phyloP scores from a whole-genome alignment of 2,329 filamentous ascomycete genomes.

The Coniochaeta sp. region DNA sequence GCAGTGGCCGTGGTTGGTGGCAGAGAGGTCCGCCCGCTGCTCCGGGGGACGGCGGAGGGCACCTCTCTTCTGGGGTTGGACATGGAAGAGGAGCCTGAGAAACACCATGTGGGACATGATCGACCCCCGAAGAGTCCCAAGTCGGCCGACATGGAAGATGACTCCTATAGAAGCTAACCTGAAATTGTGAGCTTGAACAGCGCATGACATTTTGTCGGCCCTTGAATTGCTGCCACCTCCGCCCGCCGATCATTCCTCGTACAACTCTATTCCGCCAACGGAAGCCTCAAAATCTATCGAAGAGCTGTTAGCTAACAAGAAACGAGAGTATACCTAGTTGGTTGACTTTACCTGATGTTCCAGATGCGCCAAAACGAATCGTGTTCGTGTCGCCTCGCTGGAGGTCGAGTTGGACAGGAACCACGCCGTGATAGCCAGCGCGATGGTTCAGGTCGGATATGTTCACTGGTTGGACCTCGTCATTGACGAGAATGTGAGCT shows the following conservation, averaged over 20 bases:
- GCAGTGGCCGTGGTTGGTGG: no score
- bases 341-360: conserved; percentile 8
- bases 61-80: no score
- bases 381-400: conserved; percentile 24
- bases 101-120: no score
- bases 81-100: no score
- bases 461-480: conserved; percentile 21
- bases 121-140: no score
- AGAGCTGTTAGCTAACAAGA: background rate
- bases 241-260: conserved; percentile 9
- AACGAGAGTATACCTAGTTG: background rate
- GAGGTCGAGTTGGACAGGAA: conserved; percentile 25
- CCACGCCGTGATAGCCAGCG: conserved; percentile 25
- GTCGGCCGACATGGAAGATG: no score
- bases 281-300: conserved; percentile 13
- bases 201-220: no score
- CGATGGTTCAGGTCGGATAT: conserved; percentile 28
- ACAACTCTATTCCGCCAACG: conserved; percentile 16
- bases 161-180: no score
- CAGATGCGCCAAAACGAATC: conserved; percentile 25
- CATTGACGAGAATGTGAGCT: conserved; percentile 26
- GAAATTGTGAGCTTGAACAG: no score
- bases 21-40: no score
- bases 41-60: no score
- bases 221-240: no score